Percentiles rank a stretch among this genome's conserved stretches.
These are phyloP conservation scores for Cordyceps javanica DNA, from an alignment of 2,329 filamentous ascomycete genomes.

Conservation along the genomic window DNA sequence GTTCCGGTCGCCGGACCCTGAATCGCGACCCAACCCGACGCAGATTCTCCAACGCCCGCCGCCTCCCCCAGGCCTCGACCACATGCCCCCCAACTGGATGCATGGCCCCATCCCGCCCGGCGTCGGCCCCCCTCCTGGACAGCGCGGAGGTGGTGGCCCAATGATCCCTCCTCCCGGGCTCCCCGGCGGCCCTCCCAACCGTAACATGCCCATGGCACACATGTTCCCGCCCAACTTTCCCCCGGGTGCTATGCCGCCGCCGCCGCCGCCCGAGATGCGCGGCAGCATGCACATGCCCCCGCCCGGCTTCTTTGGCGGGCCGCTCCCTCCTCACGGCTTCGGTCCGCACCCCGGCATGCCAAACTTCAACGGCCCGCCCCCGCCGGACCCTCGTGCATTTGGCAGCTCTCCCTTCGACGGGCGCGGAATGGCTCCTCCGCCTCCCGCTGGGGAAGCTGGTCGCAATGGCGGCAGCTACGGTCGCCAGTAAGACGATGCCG, in stretches of 20 bases:
- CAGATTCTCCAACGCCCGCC: conserved; percentile 58
- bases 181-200: conserved; percentile 28
- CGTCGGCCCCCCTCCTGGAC: conserved; percentile 19
- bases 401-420: conserved; percentile 45
- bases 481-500: background rate
- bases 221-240: conserved; percentile 60
- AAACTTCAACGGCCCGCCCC: conserved; percentile 48
- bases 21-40: conserved; percentile 46
- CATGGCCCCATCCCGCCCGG: conserved; percentile 35
- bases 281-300: conserved; percentile 52
- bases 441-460: conserved; percentile 7
- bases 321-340: conserved; percentile 42
- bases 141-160: conserved; percentile 29
- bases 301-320: conserved; percentile 50
- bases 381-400: conserved; percentile 42
- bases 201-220: conserved; percentile 46
- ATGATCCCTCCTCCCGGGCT: conserved; percentile 60
- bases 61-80: conserved; percentile 53
- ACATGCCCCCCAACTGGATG: conserved; percentile 53
- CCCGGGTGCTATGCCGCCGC: conserved; percentile 40
- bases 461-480: conserved; percentile 4
- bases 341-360: conserved; percentile 49
- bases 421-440: conserved; percentile 47
- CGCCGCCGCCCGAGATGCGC: conserved; percentile 42
- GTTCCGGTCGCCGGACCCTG: conserved; percentile 38